Evolutionary conservation across 1,139 yeast genomes (phyloP).

Genomic region (Yamadazyma atlantica): DNA sequence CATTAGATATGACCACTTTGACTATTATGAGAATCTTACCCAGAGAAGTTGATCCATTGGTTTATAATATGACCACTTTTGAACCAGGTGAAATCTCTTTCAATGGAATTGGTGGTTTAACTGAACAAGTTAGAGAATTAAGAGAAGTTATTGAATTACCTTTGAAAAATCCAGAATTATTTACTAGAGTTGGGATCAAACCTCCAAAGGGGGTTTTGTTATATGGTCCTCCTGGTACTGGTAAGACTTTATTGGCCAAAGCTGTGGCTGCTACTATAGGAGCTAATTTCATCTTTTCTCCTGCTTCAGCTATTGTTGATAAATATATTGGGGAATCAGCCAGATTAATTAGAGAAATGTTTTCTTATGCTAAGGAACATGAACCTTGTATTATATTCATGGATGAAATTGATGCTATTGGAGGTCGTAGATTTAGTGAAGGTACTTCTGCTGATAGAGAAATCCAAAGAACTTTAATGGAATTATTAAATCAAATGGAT

Average conservation of each 20-base stretch:
- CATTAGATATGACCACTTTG: conserved; percentile 95
- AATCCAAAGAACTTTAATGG: conserved; percentile 98
- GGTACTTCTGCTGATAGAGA: conserved; percentile 99
- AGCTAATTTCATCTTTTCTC: conserved; percentile 95
- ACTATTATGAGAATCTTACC: conserved; percentile 98
- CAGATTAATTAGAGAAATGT: conserved; percentile 96
- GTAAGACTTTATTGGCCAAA: conserved; percentile 92
- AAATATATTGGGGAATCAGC: conserved; percentile 99
- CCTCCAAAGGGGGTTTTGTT: conserved; percentile 97
- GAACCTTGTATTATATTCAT: conserved; percentile 98
- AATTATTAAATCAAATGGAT: conserved; percentile 96
- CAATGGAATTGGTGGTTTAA: conserved; percentile 95
- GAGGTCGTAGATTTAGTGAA: conserved; percentile 96
- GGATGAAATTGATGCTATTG: conserved; percentile 99
- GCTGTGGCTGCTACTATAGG: conserved; percentile 99
- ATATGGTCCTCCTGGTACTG: conserved; percentile 99
- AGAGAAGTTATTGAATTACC: conserved; percentile 98
- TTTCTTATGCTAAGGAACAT: conserved; percentile 96
- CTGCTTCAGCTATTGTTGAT: conserved; percentile 97
- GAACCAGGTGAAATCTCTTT: conserved; percentile 96
- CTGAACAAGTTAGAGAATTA: conserved; percentile 92
- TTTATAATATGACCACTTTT: conserved; percentile 96
- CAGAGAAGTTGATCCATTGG: conserved; percentile 97
- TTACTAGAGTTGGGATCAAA: conserved; percentile 92
- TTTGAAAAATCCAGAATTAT: conserved; percentile 93